Evolutionary conservation across 495 filamentous ascomycete species (phyloP).

Genomic region (Collariella sp.): DNA sequence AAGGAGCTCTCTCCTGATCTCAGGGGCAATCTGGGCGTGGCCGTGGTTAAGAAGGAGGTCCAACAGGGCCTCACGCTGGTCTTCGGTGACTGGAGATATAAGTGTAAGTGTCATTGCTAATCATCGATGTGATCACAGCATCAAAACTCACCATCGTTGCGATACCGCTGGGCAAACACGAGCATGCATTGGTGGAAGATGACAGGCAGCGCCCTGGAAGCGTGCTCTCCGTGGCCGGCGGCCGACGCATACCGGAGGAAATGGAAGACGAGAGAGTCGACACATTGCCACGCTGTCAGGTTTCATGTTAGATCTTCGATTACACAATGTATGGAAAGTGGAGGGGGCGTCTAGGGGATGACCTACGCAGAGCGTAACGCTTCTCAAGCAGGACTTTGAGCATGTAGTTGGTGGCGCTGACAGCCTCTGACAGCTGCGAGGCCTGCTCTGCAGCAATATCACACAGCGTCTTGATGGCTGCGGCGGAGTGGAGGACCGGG

Average conservation of each 20-base stretch:
- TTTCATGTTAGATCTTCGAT: conserved; percentile 3
- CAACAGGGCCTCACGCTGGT: conserved; percentile 83
- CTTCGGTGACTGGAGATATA: conserved; percentile 30
- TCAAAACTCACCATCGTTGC: conserved; percentile 58
- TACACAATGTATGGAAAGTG: background rate
- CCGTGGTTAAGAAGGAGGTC: conserved; percentile 82
- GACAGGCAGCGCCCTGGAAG: conserved; percentile 44
- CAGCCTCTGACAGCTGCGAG: conserved; percentile 58
- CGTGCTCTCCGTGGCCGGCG: conserved; percentile 12
- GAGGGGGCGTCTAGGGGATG: too few relatives aligned
- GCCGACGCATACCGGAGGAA: conserved; percentile 79
- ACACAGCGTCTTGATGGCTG: conserved; percentile 80
- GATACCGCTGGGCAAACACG: conserved; percentile 87
- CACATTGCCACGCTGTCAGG: conserved; percentile 59
- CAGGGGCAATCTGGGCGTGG: conserved; percentile 81
- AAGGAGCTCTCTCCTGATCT: conserved; percentile 82
- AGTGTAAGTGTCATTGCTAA: background rate
- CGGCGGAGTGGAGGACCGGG: conserved; percentile 85
- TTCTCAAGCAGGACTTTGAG: conserved; percentile 90
- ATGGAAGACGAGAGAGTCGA: conserved; percentile 92
- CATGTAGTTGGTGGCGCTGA: conserved; percentile 83
- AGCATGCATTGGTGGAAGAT: conserved; percentile 83
- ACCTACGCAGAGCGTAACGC: conserved; percentile 77
- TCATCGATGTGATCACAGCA: background rate
- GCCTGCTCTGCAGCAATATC: conserved; percentile 87